Evolutionary conservation across 495 filamentous ascomycete species (phyloP), one percentile per base, ranked within the genome.

Genomic region (Bacidia gigantensis): DNA sequence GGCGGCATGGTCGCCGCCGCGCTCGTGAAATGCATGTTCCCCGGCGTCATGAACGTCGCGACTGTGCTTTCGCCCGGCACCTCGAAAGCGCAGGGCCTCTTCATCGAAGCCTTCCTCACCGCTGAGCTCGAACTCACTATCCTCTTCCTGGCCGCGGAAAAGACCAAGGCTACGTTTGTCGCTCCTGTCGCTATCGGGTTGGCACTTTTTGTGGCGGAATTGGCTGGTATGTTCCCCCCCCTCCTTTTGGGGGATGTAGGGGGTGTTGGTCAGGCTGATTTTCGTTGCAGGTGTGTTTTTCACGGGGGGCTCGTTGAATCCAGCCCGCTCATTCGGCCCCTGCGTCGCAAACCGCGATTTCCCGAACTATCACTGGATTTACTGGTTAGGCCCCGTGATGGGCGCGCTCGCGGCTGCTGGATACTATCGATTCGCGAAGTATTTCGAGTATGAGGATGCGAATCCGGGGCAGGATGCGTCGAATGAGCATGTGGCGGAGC

Each of bases 221-320:
- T 89, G 49, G 67, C 75, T 64, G 78, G 84, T 79, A 60, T 24
- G 46, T 51, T 18, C 2, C 11, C 7, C 20, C 20, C 41, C 32
- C 2, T 26, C 10, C 46, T 24, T 10, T 18, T 17, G 11, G 12
- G 22, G n/a, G 12, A 26, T 14, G 23, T 49, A 14, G 14, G 7
- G 14, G 29, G 5, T 35, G 29, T 35, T 35, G 29, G 7, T 35
- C 14, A 14, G 5, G 11, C 23, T 9, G 26, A 2, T 26, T 11
- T 9, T 9, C 26, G 20, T 25, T 35, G 18, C 29, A 76, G 82
- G 81, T 17, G 74, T 85, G 38, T 83, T 73, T 59, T 86, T 76
- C 62, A 88, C 83, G 29, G 83, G 84, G 48, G 81, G 80, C 25
- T 80, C 76, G 14, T 72, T 88, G 3, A 87, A 88, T 57, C 84